Base-by-base conservation (phyloP, 331 rosid species). In the Malus hybrid region DNA sequence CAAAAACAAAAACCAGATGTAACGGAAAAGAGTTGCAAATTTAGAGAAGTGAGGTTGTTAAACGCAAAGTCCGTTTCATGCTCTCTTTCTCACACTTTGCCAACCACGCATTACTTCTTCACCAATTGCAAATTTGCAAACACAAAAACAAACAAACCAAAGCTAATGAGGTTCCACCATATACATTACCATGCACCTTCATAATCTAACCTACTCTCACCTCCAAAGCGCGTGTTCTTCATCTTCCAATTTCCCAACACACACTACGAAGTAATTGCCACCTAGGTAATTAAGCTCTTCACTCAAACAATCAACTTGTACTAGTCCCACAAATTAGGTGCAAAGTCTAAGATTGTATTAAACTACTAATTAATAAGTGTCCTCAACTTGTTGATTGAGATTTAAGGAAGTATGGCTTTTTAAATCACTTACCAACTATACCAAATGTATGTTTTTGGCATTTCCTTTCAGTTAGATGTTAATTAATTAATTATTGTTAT, bases 1-100 rank as follows among this genome's bases (percentile, higher is more conserved):
- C 73, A 65, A 75, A 74, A 76, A 83, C 81, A 87, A 80, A 73
- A 88, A 88, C 82, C 77, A 78, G 36, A 72, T 36, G 54, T 70
- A 89, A 86, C 88, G 32, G 88, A 88, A 60, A 83, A 83, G 77
- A 84, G 76, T 73, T 80, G 44, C 84, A 88, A 88, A 84, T 34
- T 75, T 85, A 85, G 90, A 69, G 73, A 64, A 72, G 85, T 56
- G 67, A 34, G 80, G 77, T 80, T 87, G 84, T 86, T 78, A 72
- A 81, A 72, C 74, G 72, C 67, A 48, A 79, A 73, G 75, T 82
- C 92, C 96, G 96, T 84, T 85, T 79, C 93, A 84, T 93, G 84
- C 91, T 87, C 89, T 81, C 88, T 83, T 83, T 88, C 91, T 77
- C 86, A 79, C 87, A 85, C 89, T 83, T 85, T 77, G 89, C 87